phyloP scores from a whole-genome alignment of 805 yeast genomes.

The Kodamaea nitidulidarum region DNA sequence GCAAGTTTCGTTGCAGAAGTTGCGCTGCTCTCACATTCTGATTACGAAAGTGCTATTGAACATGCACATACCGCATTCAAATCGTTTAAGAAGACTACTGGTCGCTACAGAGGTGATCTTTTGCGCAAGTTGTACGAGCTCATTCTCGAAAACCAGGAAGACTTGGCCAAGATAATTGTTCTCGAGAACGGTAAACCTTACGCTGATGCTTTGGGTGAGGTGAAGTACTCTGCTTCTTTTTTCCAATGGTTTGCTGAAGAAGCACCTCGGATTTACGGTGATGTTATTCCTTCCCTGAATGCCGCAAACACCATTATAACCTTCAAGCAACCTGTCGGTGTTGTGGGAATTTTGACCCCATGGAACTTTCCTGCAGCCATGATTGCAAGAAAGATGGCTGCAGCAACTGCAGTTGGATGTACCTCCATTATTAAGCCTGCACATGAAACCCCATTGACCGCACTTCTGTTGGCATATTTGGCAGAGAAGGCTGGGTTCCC shows the following conservation, averaged over 20 bases:
- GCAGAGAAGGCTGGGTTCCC: constrained; percentile 70
- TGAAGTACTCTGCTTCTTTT: constrained; percentile 64
- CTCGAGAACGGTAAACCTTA: constrained; percentile 74
- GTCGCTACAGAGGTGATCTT: constrained; percentile 52
- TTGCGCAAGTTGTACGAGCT: constrained; percentile 50
- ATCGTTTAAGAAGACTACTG: constrained; percentile 48
- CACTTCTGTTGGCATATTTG: constrained; percentile 61
- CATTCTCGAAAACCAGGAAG: constrained; percentile 55
- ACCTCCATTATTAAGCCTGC: constrained; percentile 77
- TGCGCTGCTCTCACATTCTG: constrained; percentile 48
- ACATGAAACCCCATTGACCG: constrained; percentile 68
- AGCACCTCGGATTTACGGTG: constrained; percentile 71
- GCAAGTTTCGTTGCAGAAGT: constrained; percentile 48
- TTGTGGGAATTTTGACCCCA: constrained; percentile 74
- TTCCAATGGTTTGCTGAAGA: constrained; percentile 89
- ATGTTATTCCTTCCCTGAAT: constrained; percentile 53
- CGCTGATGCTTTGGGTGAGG: constrained; percentile 70
- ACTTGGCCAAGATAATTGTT: constrained; percentile 60
- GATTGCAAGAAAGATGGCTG: constrained; percentile 71
- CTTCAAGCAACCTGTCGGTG: constrained; percentile 74
- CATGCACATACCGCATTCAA: constrained; percentile 53
- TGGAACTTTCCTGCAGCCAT: constrained; percentile 84
- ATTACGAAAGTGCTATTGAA: constrained; percentile 53
- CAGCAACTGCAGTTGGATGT: constrained; percentile 79
- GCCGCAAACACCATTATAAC: constrained; percentile 50